Percentiles rank a stretch among this genome's conserved stretches.
phyloP scores from a whole-genome alignment of 2,329 filamentous ascomycete species.

The Graphilbum ipis-grandicollis region DNA sequence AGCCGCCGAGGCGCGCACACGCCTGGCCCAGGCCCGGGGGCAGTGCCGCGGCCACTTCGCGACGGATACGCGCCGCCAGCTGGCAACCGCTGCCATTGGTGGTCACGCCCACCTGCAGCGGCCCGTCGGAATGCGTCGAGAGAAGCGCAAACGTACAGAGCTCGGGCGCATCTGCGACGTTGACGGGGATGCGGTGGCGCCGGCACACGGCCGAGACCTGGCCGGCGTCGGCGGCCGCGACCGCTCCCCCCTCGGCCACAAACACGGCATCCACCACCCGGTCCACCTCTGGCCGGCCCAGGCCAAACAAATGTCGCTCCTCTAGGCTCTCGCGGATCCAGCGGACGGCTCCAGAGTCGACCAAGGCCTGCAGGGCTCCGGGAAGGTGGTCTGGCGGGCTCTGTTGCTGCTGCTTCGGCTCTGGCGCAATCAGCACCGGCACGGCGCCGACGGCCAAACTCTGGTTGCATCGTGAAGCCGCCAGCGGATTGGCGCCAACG shows the following conservation, averaged over 20 bases:
- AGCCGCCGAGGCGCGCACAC: slow-evolving; percentile 58
- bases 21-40: slow-evolving; percentile 60
- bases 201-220: slow-evolving; percentile 62
- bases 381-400: slow-evolving; percentile 27
- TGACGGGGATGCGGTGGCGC: slow-evolving; percentile 72
- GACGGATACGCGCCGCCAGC: slow-evolving; percentile 70
- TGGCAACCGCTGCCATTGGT: slow-evolving; percentile 93
- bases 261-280: slow-evolving; percentile 82
- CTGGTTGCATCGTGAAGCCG: slow-evolving; percentile 65
- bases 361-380: slow-evolving; percentile 39
- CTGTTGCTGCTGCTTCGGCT: slow-evolving; percentile 10
- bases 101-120: slow-evolving; percentile 85
- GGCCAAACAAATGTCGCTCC: slow-evolving; percentile 51
- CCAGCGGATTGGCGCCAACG: slow-evolving; percentile 71
- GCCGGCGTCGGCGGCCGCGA: not conserved
- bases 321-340: slow-evolving; percentile 52
- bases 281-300: slow-evolving; percentile 68
- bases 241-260: slow-evolving; percentile 35
- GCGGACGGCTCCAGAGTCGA: slow-evolving; percentile 47
- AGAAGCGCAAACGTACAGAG: slow-evolving; percentile 84
- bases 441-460: slow-evolving; percentile 68
- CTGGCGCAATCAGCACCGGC: slow-evolving; percentile 62
- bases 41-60: slow-evolving; percentile 70
- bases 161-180: slow-evolving; percentile 72
- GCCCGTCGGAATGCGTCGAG: slow-evolving; percentile 76